Base-by-base conservation (phyloP, 164 flowering plant species). In the Chimonanthus praecox region DNA sequence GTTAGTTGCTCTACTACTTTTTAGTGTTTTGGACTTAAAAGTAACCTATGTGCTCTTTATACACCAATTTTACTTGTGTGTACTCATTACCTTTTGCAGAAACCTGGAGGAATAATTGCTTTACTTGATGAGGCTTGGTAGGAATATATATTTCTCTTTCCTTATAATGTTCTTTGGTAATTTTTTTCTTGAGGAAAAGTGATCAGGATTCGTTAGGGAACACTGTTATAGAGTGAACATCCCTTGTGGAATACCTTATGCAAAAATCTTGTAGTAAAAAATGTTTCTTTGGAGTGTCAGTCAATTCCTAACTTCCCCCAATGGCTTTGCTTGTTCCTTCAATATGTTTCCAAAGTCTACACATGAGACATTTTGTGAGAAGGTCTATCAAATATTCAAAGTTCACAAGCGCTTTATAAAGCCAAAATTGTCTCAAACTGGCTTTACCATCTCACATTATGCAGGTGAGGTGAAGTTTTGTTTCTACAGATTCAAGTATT, bases 271-370 rank as follows among this genome's bases (percentile, higher is more conserved):
- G 66, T 6, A 33, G 44, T 66, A 33, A 33, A 33, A 33, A 9
- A 44, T 7, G 4, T 44, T 65, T 65, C 18, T 33, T 66, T 13
- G 7, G 5, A 33, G 47, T 3, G 47, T 66, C 6, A 10, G n/a
- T 4, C 45, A 66, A 66, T 66, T 66, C 16, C 68, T 46, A 11
- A 43, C 6, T 65, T 18, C n/a, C 47, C 47, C 45, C 45, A 13
- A 13, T 66, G 18, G 16, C 33, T 65, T 73, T 43, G 16, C 46
- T 64, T 73, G 62, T 73, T n/a, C 73, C 76, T 81, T 69, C 95
- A 94, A 97, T 73, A 91, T 94, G 98, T 90, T 94, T 78, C 98
- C 98, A 58, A 94, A 89, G 82, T 89, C 98, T 70, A 94, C 94
- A 75, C 89, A 85, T 82, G 98, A 90, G 81, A 94, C 97, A 49